Evolutionary conservation across 352 stramenopile species (phyloP).

Genomic region (Pythium apleroticum): DNA sequence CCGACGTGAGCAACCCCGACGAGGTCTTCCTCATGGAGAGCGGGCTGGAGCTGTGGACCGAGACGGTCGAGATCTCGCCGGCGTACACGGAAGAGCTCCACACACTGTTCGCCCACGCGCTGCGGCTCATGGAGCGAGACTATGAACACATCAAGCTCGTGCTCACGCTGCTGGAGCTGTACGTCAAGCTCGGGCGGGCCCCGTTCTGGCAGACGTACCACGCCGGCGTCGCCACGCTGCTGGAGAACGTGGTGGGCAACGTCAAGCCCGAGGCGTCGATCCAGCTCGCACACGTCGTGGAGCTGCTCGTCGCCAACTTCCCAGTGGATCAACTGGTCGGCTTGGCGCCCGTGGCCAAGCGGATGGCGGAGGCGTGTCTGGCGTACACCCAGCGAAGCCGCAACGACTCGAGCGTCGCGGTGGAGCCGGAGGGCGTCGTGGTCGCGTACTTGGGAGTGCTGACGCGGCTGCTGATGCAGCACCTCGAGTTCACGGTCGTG

Average conservation of each 20-base stretch:
- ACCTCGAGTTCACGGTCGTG: constrained; percentile 47
- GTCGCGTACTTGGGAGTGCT: constrained; percentile 65
- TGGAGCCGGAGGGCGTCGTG: constrained; percentile 59
- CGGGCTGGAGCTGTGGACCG: constrained; percentile 71
- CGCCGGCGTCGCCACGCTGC: constrained; percentile 34
- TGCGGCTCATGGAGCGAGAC: constrained; percentile 73
- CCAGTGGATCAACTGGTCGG: constrained; percentile 40
- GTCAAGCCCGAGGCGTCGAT: constrained; percentile 70
- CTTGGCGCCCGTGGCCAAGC: constrained; percentile 35
- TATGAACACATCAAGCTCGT: constrained; percentile 74
- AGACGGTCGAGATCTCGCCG: constrained; percentile 46
- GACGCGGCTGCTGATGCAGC: constrained; percentile 45
- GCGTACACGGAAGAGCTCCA: constrained; percentile 73
- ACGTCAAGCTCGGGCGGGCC: constrained; percentile 49
- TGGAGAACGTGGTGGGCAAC: constrained; percentile 55
- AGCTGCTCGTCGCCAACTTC: constrained; percentile 41
- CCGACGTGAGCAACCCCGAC: constrained; percentile 77
- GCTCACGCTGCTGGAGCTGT: constrained; percentile 58
- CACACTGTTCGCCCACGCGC: constrained; percentile 55
- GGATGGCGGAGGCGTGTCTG: constrained; percentile 50
- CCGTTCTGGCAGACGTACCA: constrained; percentile 79
- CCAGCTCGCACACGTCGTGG: constrained; percentile 48
- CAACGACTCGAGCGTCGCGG: not conserved
- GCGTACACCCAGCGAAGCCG: constrained; percentile 33
- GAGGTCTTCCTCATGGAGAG: constrained; percentile 87